phyloP scores from a whole-genome alignment of 2,329 filamentous ascomycete genomes.

The Fusarium sp. region DNA sequence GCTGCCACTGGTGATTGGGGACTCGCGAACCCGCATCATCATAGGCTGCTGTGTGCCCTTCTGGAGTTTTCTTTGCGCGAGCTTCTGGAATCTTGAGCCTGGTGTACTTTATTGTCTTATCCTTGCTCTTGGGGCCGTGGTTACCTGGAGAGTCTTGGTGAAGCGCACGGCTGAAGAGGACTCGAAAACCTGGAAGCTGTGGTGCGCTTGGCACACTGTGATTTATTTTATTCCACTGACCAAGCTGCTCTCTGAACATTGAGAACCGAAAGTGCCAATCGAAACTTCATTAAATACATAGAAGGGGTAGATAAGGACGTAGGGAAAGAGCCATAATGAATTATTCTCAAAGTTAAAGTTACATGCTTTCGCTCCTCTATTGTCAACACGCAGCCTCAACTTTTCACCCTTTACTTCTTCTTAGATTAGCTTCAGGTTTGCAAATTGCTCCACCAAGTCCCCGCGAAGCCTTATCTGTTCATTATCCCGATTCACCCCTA shows the following conservation, averaged over 20 bases:
- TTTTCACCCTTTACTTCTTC: too few relatives aligned
- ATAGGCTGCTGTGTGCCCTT: neutral
- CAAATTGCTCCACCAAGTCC: neutral
- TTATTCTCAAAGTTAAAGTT: too few relatives aligned
- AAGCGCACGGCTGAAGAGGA: neutral
- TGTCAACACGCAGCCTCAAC: too few relatives aligned
- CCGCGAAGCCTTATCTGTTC: neutral
- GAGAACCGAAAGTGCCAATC: neutral
- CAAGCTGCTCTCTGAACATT: neutral
- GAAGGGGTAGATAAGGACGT: too few relatives aligned
- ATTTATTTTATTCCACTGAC: neutral
- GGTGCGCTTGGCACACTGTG: neutral
- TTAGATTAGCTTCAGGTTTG: neutral
- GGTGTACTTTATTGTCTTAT: rapidly evolving
- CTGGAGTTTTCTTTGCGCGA: neutral
- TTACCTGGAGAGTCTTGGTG: neutral
- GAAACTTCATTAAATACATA: neutral
- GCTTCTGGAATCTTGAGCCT: rapidly evolving
- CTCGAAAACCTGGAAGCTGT: neutral
- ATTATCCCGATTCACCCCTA: neutral
- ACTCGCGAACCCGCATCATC: rapidly evolving
- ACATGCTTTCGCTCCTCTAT: too few relatives aligned
- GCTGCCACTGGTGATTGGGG: neutral
- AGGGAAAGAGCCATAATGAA: too few relatives aligned
- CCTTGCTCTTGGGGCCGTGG: neutral